These are phyloP conservation scores for Rhizophora apiculata DNA, from an alignment of 345 rosid species.

Conservation along the genomic window DNA sequence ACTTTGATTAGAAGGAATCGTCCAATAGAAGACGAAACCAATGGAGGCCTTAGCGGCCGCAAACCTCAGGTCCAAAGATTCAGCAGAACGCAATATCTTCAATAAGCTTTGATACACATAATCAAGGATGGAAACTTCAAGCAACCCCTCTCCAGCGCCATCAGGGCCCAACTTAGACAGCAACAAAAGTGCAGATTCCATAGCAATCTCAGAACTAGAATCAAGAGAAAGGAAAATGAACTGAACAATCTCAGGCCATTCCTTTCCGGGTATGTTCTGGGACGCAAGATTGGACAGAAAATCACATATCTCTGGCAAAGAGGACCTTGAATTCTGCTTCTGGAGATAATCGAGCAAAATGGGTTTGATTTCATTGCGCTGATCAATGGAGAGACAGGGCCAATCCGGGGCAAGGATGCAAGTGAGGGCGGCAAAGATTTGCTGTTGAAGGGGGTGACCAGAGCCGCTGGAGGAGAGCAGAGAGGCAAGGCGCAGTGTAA, in stretches of 20 bases:
- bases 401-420: too few species aligned
- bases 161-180: background rate
- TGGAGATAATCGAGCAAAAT: background rate
- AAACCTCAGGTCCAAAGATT: background rate
- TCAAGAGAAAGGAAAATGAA: background rate
- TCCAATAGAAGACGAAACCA: background rate
- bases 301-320: background rate
- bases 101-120: background rate
- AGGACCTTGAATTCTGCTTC: background rate
- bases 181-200: background rate
- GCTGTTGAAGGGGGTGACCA: too few species aligned
- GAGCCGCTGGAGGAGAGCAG: too few species aligned
- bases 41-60: slow-evolving; percentile 6
- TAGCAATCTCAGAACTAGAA: background rate
- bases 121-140: background rate
- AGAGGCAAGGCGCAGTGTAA: too few species aligned
- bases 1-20: too few species aligned
- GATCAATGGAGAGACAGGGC: too few species aligned
- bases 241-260: background rate
- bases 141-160: background rate
- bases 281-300: background rate
- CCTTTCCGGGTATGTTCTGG: slow-evolving; percentile 1
- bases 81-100: background rate
- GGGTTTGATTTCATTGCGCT: background rate
- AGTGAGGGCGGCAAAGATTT: too few species aligned